These are phyloP conservation scores for Rosa lucieae DNA, from an alignment of 306 rosid genomes.

Conservation along the genomic window DNA sequence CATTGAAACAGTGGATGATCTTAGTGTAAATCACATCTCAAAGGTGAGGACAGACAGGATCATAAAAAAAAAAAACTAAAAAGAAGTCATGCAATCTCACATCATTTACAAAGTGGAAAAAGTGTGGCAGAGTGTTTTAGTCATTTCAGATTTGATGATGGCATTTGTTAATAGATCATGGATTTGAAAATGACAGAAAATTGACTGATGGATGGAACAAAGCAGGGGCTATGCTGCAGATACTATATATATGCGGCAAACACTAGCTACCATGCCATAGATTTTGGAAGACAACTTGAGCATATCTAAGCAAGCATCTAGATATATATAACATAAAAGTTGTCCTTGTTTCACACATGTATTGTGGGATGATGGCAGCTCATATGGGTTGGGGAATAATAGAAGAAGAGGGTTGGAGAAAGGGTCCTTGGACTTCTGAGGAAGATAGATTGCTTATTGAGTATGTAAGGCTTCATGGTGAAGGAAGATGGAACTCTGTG, in stretches of 20 bases:
- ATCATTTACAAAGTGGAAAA: not conserved
- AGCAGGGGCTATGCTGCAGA: constrained; percentile 32
- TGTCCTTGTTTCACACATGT: constrained; percentile 33
- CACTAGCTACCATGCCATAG: constrained; percentile 36
- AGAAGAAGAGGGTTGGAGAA: constrained; percentile 85
- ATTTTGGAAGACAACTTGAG: constrained; percentile 37
- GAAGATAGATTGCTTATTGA: constrained; percentile 83
- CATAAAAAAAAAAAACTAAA: not conserved
- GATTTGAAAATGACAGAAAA: constrained; percentile 55
- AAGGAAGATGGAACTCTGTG: constrained; percentile 99
- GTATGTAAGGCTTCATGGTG: constrained; percentile 85
- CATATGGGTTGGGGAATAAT: constrained; percentile 63
- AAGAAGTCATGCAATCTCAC: not conserved
- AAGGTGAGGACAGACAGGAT: not conserved
- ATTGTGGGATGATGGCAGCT: constrained; percentile 54
- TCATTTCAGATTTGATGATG: constrained; percentile 15
- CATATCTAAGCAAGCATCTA: not conserved
- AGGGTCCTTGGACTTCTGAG: constrained; percentile 98
- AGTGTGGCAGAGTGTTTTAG: constrained; percentile 16
- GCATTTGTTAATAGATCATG: constrained; percentile 21
- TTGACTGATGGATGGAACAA: constrained; percentile 39
- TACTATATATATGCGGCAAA: constrained; percentile 57
- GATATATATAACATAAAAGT: not conserved
- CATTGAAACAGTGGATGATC: not conserved
- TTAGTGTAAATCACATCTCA: not conserved